A percentile compares a stretch with the other conserved stretches of the same genome.
Evolutionary conservation across 2,329 filamentous ascomycete genomes (phyloP).

Genomic region (Fusarium irregulare): DNA sequence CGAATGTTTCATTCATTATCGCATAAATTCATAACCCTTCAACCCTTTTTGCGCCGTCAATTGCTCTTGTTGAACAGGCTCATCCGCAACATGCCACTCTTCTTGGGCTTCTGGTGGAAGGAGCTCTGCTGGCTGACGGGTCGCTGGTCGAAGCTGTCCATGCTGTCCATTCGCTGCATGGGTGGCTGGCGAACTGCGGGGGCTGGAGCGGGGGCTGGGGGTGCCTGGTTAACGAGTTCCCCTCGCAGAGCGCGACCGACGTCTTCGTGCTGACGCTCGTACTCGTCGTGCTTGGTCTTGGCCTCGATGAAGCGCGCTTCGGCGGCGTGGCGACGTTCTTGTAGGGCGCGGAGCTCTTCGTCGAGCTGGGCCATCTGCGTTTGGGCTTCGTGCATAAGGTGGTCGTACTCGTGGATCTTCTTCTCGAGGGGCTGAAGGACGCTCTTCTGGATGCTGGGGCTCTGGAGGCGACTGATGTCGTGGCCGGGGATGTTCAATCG

Average conservation of each 20-base stretch:
- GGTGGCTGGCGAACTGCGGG: slow-evolving; percentile 17
- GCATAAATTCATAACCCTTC: slow-evolving; percentile 32
- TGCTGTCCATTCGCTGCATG: slow-evolving; percentile 39
- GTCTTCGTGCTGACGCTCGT: slow-evolving; percentile 55
- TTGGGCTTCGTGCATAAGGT: slow-evolving; percentile 56
- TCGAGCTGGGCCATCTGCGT: slow-evolving; percentile 57
- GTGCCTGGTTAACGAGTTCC: slow-evolving; percentile 44
- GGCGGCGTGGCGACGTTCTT: slow-evolving; percentile 55
- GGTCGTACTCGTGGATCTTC: slow-evolving; percentile 58
- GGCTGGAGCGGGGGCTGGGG: slow-evolving; percentile 1
- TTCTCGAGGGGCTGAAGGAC: slow-evolving; percentile 59
- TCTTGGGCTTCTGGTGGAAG: slow-evolving; percentile 35
- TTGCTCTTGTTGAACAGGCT: slow-evolving; percentile 38
- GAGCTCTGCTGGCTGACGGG: slow-evolving; percentile 40
- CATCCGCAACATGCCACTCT: slow-evolving; percentile 38
- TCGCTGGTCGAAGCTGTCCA: slow-evolving; percentile 41
- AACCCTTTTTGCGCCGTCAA: slow-evolving; percentile 4
- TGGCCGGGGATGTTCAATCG: slow-evolving; percentile 32
- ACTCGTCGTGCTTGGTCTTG: slow-evolving; percentile 59
- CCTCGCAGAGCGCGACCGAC: slow-evolving; percentile 57
- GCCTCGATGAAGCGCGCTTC: slow-evolving; percentile 57
- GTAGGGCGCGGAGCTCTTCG: slow-evolving; percentile 56
- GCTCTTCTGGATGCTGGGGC: slow-evolving; percentile 56
- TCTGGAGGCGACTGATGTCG: slow-evolving; percentile 57
- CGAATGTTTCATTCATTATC: slow-evolving; percentile 28